These are phyloP conservation scores for Erysimum pusillum DNA, from an alignment of 441 rosid species.

Conservation along the genomic window DNA sequence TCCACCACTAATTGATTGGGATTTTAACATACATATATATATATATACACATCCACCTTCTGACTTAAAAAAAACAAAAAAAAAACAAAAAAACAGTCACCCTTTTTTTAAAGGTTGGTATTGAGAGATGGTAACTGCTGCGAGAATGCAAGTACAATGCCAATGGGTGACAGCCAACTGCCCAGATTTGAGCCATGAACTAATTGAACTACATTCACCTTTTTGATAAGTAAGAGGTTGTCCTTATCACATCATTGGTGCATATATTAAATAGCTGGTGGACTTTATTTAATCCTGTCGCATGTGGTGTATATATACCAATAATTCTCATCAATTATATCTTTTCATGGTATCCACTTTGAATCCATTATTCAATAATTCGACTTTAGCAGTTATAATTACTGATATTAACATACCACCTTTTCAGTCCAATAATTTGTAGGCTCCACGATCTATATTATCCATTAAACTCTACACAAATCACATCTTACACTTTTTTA, in stretches of 20 bases:
- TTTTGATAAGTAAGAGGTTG: conserved; percentile 45
- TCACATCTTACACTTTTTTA: conserved; percentile 34
- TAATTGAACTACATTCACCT: neutral
- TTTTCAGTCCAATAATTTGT: conserved; percentile 27
- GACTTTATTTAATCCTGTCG: conserved; percentile 2
- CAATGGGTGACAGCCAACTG: conserved; percentile 31
- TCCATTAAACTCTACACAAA: conserved; percentile 15
- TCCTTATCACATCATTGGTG: conserved; percentile 34
- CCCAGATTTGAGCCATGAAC: conserved; percentile 28
- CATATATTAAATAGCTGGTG: conserved; percentile 14
- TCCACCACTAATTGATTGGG: neutral
- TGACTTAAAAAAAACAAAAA: too few species aligned
- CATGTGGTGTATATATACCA: conserved; percentile 33
- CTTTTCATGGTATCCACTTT: conserved; percentile 16
- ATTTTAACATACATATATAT: neutral
- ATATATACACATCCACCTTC: too few species aligned
- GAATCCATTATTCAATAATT: conserved; percentile 40
- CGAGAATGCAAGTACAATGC: conserved; percentile 16
- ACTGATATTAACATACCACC: conserved; percentile 14
- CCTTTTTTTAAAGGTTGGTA: neutral
- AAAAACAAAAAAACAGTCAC: neutral
- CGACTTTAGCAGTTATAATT: conserved; percentile 17
- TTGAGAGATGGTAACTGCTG: neutral
- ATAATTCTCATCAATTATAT: conserved; percentile 37
- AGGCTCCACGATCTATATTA: conserved; percentile 6